Evolutionary conservation across 345 rosid species (phyloP).

Genomic region (Angophora floribunda): DNA sequence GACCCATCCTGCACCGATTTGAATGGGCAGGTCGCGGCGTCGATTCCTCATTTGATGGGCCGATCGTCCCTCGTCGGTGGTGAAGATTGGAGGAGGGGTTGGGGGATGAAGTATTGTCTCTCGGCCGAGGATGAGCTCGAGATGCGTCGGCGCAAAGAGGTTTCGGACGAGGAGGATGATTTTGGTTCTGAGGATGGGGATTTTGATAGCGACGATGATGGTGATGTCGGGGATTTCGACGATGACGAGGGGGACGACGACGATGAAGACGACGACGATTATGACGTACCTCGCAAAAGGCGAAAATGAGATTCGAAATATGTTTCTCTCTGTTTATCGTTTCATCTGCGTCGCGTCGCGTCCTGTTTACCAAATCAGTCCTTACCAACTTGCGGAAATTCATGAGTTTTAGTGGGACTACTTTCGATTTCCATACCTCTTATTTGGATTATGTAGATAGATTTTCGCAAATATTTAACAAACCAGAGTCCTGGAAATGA

Average conservation of each 20-base stretch:
- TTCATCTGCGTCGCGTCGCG: neutral
- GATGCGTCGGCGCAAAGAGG: neutral
- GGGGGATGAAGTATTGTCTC: accelerated
- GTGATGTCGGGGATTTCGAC: neutral
- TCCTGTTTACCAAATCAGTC: neutral
- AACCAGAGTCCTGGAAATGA: neutral
- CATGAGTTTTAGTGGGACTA: neutral
- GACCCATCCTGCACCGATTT: neutral
- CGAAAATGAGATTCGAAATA: neutral
- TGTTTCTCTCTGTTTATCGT: neutral
- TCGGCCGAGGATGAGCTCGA: neutral
- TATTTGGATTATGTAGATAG: neutral
- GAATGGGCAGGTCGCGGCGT: neutral
- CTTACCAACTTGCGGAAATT: neutral
- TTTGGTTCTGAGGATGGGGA: neutral
- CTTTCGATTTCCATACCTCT: neutral
- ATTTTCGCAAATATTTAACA: no score
- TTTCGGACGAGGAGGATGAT: neutral
- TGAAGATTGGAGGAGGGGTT: neutral
- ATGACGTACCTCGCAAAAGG: neutral
- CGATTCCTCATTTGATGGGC: neutral
- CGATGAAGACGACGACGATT: neutral
- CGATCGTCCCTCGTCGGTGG: neutral
- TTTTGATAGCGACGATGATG: neutral
- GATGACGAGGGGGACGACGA: neutral